These are phyloP conservation scores for Marvania coccoides DNA, from an alignment of 139 green algal species.

Conservation along the genomic window DNA sequence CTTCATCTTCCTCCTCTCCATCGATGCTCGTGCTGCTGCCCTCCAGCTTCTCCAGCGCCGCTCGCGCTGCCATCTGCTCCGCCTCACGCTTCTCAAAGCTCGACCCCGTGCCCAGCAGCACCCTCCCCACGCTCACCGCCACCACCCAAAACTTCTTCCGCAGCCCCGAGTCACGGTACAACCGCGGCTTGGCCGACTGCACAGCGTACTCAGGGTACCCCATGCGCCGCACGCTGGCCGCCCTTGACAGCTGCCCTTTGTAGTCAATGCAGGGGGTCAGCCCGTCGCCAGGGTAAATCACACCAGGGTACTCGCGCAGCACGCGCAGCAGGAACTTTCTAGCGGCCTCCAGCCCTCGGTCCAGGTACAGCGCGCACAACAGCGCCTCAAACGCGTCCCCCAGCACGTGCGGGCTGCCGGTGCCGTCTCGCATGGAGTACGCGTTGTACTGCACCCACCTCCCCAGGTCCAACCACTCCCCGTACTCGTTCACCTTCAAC, in stretches of 20 bases:
- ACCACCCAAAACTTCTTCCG: neutral
- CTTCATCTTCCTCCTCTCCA: too few relatives aligned
- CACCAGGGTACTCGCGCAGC: neutral
- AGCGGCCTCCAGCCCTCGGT: slow-evolving; percentile 18
- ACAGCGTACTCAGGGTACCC: neutral
- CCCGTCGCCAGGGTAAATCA: slow-evolving; percentile 7
- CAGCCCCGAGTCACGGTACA: neutral
- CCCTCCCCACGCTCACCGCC: neutral
- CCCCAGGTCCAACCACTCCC: slow-evolving; percentile 14
- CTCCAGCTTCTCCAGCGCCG: slow-evolving; percentile 1
- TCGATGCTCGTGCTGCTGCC: too few relatives aligned
- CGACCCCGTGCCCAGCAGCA: neutral
- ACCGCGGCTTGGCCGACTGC: neutral
- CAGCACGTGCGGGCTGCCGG: slow-evolving; percentile 1
- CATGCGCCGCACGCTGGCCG: neutral
- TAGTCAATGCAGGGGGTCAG: neutral
- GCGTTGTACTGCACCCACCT: slow-evolving; percentile 10
- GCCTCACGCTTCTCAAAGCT: neutral
- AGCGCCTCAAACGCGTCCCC: slow-evolving; percentile 43
- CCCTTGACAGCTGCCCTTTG: neutral
- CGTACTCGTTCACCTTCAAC: neutral
- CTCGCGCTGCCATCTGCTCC: slow-evolving; percentile 1
- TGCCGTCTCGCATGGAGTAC: slow-evolving; percentile 6
- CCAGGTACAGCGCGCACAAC: slow-evolving; percentile 30
- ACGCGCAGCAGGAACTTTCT: slow-evolving; percentile 9